A percentile compares a stretch with the other conserved stretches of the same genome.
Conservation (phyloP, 345 rosid species). For the Euphorbia peplus region DNA sequence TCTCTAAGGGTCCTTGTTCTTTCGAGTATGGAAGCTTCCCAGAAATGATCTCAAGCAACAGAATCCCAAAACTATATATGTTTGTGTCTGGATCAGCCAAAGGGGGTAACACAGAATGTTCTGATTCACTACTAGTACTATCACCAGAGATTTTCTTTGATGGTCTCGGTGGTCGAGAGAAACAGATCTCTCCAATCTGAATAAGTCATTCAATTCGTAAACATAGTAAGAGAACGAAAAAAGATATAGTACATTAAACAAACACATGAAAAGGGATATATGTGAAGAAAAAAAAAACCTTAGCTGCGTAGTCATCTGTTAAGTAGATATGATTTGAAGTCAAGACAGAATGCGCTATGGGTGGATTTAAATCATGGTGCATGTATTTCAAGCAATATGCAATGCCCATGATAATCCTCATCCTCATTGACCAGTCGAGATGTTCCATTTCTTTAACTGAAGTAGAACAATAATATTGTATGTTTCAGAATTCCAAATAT, state of each 20-base stretch:
- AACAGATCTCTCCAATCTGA: slow-evolving; percentile 58
- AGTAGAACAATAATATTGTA: slow-evolving; percentile 16
- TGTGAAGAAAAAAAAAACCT: slow-evolving; percentile 62
- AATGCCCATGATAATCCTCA: slow-evolving; percentile 83
- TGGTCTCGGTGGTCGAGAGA: slow-evolving; percentile 29
- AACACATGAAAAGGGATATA: neutral
- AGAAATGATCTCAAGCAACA: slow-evolving; percentile 81
- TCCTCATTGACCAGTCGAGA: slow-evolving; percentile 86
- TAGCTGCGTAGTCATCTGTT: slow-evolving; percentile 93
- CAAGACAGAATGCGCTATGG: slow-evolving; percentile 49
- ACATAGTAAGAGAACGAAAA: neutral
- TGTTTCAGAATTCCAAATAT: slow-evolving; percentile 15
- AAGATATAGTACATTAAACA: neutral
- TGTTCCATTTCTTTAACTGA: slow-evolving; percentile 83
- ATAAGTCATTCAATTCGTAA: slow-evolving; percentile 2
- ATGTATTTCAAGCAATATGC: slow-evolving; percentile 89
- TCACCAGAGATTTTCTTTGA: slow-evolving; percentile 36
- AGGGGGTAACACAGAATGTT: slow-evolving; percentile 45
- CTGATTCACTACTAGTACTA: slow-evolving; percentile 32
- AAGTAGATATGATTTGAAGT: slow-evolving; percentile 44
- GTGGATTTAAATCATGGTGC: slow-evolving; percentile 88
- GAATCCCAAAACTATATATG: slow-evolving; percentile 63
- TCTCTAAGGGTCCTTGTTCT: slow-evolving; percentile 58
- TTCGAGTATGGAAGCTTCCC: slow-evolving; percentile 72
- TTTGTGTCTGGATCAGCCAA: slow-evolving; percentile 52